These are phyloP conservation scores for Adansonia rubrostipa DNA, from an alignment of 441 rosid species.

Conservation along the genomic window DNA sequence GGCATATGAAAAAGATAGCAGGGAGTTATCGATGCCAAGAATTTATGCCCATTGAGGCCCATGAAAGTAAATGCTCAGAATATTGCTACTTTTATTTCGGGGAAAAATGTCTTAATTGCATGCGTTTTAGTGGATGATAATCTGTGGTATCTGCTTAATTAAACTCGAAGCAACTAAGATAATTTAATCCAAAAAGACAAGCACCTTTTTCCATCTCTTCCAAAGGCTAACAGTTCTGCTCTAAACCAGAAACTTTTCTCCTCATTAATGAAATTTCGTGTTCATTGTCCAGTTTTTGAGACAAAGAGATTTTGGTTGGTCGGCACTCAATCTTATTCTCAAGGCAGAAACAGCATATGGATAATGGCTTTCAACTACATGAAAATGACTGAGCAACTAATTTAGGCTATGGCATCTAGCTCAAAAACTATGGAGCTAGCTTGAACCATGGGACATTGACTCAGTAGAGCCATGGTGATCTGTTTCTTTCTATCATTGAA, in stretches of 20 bases:
- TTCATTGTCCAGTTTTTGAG: not conserved
- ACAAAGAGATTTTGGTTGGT: not conserved
- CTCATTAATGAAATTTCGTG: not conserved
- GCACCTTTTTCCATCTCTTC: not conserved
- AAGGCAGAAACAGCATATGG: slow-evolving; percentile 14
- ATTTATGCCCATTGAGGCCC: not conserved
- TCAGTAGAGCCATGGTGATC: not conserved
- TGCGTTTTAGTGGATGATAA: not conserved
- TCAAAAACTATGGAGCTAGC: slow-evolving; percentile 3
- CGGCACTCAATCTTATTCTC: slow-evolving; percentile 19
- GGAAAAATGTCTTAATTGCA: no score
- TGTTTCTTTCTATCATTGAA: slow-evolving; percentile 19
- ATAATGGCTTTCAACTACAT: slow-evolving; percentile 16
- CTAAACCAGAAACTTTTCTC: not conserved
- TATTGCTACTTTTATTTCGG: not conserved
- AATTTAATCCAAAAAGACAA: not conserved
- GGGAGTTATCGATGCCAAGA: not conserved
- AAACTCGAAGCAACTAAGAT: not conserved
- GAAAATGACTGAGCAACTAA: slow-evolving; percentile 24
- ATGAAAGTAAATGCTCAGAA: not conserved
- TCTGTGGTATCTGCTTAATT: not conserved
- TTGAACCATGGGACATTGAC: not conserved
- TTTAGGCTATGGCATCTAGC: slow-evolving; percentile 2
- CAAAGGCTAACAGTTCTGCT: not conserved
- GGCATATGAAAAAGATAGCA: not conserved